Evolutionary conservation across 306 rosid genomes (phyloP).

Genomic region (Sophora flavescens): DNA sequence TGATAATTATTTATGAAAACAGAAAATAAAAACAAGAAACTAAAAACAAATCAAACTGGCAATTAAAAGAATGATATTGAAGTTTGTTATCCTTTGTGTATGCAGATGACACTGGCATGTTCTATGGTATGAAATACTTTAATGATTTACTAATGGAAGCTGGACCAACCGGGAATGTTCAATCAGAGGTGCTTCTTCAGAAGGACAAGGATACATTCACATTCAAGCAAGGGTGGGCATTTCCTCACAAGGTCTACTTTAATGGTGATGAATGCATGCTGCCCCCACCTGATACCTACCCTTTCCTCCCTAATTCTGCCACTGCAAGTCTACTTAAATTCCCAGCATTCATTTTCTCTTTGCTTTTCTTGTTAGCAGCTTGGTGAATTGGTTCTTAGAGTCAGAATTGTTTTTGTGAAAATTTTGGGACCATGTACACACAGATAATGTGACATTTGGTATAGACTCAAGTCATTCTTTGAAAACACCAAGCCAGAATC

Average conservation of each 20-base stretch:
- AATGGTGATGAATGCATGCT: conserved; percentile 96
- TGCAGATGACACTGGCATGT: conserved; percentile 97
- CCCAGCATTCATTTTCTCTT: conserved; percentile 51
- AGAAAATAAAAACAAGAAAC: too few species aligned
- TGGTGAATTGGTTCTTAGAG: conserved; percentile 50
- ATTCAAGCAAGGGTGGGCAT: conserved; percentile 94
- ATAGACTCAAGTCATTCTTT: conserved; percentile 36
- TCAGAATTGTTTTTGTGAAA: conserved; percentile 42
- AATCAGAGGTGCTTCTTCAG: conserved; percentile 81
- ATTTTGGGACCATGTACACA: conserved; percentile 49
- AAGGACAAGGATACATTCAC: conserved; percentile 84
- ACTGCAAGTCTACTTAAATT: conserved; percentile 36
- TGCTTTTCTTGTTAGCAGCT: conserved; percentile 60
- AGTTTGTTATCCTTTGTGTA: conserved; percentile 8
- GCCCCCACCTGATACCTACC: conserved; percentile 91
- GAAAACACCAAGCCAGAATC: conserved; percentile 37
- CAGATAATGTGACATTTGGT: conserved; percentile 17
- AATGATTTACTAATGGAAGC: conserved; percentile 89
- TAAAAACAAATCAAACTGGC: too few species aligned
- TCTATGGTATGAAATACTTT: conserved; percentile 79
- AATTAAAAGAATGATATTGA: conserved; percentile 31
- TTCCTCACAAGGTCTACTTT: conserved; percentile 87
- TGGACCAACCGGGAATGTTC: conserved; percentile 81
- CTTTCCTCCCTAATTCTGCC: conserved; percentile 80
- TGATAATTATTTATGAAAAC: too few species aligned